These are phyloP conservation scores for Scortechinia acanthostroma DNA, from an alignment of 2,329 filamentous ascomycete species.

Conservation along the genomic window DNA sequence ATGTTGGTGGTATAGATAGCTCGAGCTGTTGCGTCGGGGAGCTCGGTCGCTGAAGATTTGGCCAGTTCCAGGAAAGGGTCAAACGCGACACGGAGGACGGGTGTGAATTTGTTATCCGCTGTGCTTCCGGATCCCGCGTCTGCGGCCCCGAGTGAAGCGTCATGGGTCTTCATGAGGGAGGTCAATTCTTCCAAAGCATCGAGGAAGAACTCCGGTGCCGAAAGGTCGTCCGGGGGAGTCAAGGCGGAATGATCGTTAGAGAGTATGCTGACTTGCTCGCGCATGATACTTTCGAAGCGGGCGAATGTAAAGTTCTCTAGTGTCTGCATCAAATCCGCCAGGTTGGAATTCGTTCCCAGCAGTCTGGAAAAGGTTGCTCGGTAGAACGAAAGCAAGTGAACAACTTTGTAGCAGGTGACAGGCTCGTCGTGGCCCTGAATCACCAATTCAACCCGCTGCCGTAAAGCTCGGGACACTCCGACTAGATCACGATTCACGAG, in stretches of 20 bases:
- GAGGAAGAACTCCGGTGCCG: constrained; percentile 51
- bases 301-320: constrained; percentile 46
- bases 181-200: constrained; percentile 49
- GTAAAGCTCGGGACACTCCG: not conserved
- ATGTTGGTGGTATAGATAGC: not conserved
- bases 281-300: constrained; percentile 49
- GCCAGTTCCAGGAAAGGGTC: not conserved
- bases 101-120: not conserved
- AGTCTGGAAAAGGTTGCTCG: constrained; percentile 52
- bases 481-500: constrained; percentile 47
- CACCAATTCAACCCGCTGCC: constrained; percentile 46
- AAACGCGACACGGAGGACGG: not conserved
- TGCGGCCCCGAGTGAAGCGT: constrained; percentile 40
- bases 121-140: constrained; percentile 7
- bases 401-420: constrained; percentile 55
- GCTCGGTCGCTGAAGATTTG: not conserved
- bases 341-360: constrained; percentile 40
- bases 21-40: not conserved
- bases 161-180: constrained; percentile 52
- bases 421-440: constrained; percentile 60
- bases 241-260: constrained; percentile 35
- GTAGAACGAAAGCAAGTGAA: constrained; percentile 62
- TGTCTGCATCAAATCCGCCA: constrained; percentile 37
- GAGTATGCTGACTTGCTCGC: constrained; percentile 43
- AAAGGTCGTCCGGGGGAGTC: constrained; percentile 40